phyloP scores from a whole-genome alignment of 495 filamentous ascomycete species.

The Lindgomyces ingoldianus region DNA sequence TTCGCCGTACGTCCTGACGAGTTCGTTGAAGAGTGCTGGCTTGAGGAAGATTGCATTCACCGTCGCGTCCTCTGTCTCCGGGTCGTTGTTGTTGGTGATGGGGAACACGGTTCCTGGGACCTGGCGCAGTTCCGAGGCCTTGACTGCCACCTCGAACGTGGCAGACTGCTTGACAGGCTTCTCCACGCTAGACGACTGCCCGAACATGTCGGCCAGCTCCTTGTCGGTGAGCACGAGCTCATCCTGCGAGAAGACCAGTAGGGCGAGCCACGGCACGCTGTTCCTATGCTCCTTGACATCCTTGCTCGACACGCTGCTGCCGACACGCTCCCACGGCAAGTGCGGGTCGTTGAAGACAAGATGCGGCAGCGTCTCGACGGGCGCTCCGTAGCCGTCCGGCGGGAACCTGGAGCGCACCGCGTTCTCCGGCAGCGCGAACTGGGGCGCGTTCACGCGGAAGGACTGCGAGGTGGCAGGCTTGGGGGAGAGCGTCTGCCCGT shows the following conservation, averaged over 20 bases:
- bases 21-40: too few species aligned
- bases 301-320: not conserved
- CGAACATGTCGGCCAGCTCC: not conserved
- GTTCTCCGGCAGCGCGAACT: constrained; percentile 1
- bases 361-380: constrained; percentile 49
- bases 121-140: not conserved
- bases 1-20: not conserved
- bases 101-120: too few species aligned
- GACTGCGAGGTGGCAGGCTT: not conserved
- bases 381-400: constrained; percentile 45
- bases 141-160: not conserved
- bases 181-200: too few species aligned
- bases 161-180: not conserved
- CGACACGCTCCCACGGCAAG: constrained; percentile 51
- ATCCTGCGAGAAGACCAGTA: not conserved
- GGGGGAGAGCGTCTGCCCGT: not conserved
- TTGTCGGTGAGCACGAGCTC: not conserved
- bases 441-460: constrained; percentile 4
- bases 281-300: not conserved
- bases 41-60: too few species aligned
- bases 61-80: too few species aligned
- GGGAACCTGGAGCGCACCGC: constrained; percentile 50
- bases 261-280: not conserved
- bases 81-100: too few species aligned
- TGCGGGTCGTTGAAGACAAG: constrained; percentile 53